A percentile compares a stretch with the other conserved stretches of the same genome.
These are phyloP conservation scores for Fomitopsis pulvina DNA, from an alignment of 768 basidiomycete genomes.

Conservation along the genomic window DNA sequence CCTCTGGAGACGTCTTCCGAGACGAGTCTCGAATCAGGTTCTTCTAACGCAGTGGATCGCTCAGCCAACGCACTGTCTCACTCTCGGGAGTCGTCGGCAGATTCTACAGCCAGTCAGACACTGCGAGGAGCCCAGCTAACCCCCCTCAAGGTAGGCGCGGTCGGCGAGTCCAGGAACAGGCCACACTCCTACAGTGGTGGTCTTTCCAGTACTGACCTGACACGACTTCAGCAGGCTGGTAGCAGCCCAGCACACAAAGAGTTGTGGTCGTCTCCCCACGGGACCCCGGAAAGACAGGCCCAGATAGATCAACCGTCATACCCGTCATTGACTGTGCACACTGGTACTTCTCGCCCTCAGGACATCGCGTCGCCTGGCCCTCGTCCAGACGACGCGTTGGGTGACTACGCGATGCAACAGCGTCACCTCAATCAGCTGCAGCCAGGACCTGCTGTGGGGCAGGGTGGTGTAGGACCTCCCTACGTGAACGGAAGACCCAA, in stretches of 20 bases:
- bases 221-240: slow-evolving; percentile 66
- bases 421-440: slow-evolving; percentile 43
- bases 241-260: slow-evolving; percentile 24
- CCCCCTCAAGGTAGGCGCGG: slow-evolving; percentile 45
- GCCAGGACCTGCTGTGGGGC: slow-evolving; percentile 33
- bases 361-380: slow-evolving; percentile 24
- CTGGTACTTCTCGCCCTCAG: slow-evolving; percentile 35
- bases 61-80: slow-evolving; percentile 55
- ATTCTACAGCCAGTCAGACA: slow-evolving; percentile 48
- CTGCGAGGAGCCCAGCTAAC: slow-evolving; percentile 42
- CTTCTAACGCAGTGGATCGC: slow-evolving; percentile 63
- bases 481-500: slow-evolving; percentile 48
- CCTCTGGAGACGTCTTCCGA: slow-evolving; percentile 69
- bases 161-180: slow-evolving; percentile 62
- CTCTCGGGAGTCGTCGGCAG: slow-evolving; percentile 70
- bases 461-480: slow-evolving; percentile 29
- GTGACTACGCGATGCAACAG: slow-evolving; percentile 54
- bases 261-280: slow-evolving; percentile 22
- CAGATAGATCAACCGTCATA: slow-evolving; percentile 39
- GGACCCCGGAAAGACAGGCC: slow-evolving; percentile 22
- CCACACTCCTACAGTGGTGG: slow-evolving; percentile 81
- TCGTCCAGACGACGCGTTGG: slow-evolving; percentile 28
- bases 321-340: slow-evolving; percentile 58
- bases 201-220: slow-evolving; percentile 64
- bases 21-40: slow-evolving; percentile 60